Conservation (phyloP, 768 basidiomycete genomes). For the Collybia mongolica region DNA sequence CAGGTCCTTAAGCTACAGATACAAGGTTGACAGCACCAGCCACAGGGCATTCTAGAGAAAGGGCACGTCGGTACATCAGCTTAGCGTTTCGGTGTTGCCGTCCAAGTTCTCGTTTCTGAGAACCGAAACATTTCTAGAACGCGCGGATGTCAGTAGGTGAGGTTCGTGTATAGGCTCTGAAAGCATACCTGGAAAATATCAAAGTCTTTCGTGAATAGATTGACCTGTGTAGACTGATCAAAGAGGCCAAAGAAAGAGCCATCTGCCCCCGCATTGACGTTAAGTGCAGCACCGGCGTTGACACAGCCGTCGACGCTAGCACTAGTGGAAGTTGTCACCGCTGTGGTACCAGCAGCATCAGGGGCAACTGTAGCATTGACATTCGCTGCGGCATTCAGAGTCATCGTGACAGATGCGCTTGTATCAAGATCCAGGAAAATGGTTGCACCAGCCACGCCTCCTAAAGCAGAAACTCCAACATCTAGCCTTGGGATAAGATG, state of each 20-base stretch:
- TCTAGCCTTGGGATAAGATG: constrained; percentile 49
- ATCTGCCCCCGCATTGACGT: constrained; percentile 38
- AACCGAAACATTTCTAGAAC: no score
- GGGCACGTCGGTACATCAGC: no score
- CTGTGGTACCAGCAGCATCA: not conserved
- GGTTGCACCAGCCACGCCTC: constrained; percentile 28
- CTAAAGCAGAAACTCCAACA: constrained; percentile 42
- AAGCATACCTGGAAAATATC: constrained; percentile 34
- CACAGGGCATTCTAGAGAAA: no score
- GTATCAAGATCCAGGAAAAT: constrained; percentile 44
- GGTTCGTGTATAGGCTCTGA: not conserved
- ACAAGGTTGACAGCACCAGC: no score
- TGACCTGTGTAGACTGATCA: constrained; percentile 25
- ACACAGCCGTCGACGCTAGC: constrained; percentile 29
- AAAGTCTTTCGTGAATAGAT: constrained; percentile 35
- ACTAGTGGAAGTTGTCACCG: not conserved
- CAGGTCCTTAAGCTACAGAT: no score
- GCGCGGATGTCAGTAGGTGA: not conserved
- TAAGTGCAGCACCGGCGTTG: constrained; percentile 29
- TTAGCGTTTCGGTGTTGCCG: no score
- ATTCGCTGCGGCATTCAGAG: constrained; percentile 8
- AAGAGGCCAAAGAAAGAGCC: constrained; percentile 40
- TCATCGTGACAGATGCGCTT: constrained; percentile 18
- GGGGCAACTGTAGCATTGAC: constrained; percentile 2
- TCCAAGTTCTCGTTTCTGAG: no score